phyloP scores from a whole-genome alignment of 805 yeast species.

The Wickerhamomyces strasburgensis region DNA sequence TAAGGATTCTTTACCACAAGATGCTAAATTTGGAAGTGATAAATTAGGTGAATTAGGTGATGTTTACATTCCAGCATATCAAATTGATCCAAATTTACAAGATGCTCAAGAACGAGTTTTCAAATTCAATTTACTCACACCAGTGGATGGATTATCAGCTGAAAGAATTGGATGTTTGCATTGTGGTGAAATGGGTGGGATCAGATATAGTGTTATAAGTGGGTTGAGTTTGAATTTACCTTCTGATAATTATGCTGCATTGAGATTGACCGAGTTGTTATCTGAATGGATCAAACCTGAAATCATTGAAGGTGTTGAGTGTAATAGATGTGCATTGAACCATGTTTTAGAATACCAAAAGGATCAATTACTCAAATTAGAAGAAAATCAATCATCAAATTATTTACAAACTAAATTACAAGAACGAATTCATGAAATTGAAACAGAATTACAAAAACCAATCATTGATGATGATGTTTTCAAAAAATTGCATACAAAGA shows the following conservation, averaged over 20 bases:
- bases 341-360: slow-evolving; percentile 51
- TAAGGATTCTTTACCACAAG: slow-evolving; percentile 30
- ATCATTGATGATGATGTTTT: slow-evolving; percentile 79
- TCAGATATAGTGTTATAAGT: slow-evolving; percentile 72
- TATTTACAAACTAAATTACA: slow-evolving; percentile 31
- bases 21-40: slow-evolving; percentile 35
- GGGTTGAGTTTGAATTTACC: slow-evolving; percentile 73
- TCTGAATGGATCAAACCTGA: slow-evolving; percentile 74
- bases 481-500: slow-evolving; percentile 65
- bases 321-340: slow-evolving; percentile 82
- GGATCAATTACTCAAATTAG: slow-evolving; percentile 31
- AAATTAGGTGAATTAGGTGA: slow-evolving; percentile 55
- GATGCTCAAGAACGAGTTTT: slow-evolving; percentile 39
- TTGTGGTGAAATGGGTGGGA: slow-evolving; percentile 94
- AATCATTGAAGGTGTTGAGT: slow-evolving; percentile 87
- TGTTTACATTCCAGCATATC: slow-evolving; percentile 66
- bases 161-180: slow-evolving; percentile 85
- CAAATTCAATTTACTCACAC: slow-evolving; percentile 65
- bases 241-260: slow-evolving; percentile 35
- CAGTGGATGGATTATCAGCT: slow-evolving; percentile 86
- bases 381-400: slow-evolving; percentile 21
- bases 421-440: slow-evolving; percentile 43
- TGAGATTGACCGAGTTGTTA: slow-evolving; percentile 48
- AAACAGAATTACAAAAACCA: slow-evolving; percentile 52
- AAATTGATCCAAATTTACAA: slow-evolving; percentile 64